A percentile compares a stretch with the other conserved stretches of the same genome.
These are phyloP conservation scores for Brassica juncea DNA, from an alignment of 345 rosid genomes.

Conservation along the genomic window DNA sequence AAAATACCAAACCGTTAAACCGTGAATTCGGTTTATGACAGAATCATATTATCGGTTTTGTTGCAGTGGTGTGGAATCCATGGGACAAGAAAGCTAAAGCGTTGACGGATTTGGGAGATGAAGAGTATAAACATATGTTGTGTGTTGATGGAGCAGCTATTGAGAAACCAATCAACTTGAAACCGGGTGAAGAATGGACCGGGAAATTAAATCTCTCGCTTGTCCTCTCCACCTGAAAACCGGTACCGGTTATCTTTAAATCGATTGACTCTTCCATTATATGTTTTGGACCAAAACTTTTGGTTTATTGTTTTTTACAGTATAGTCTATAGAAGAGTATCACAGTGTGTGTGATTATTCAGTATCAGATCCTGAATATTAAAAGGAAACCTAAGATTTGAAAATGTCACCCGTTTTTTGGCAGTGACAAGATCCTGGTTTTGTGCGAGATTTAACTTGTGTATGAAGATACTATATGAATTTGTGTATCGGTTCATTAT, in stretches of 20 bases:
- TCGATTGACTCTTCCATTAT: neutral
- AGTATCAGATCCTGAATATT: conserved; percentile 21
- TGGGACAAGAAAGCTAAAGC: conserved; percentile 96
- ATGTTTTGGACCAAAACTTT: too few relatives aligned
- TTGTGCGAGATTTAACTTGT: conserved; percentile 37
- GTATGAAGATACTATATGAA: conserved; percentile 23
- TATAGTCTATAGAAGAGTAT: conserved; percentile 29
- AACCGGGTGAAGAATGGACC: conserved; percentile 97
- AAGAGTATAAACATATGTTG: conserved; percentile 87
- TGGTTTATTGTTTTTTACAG: neutral
- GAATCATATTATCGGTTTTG: conserved; percentile 5
- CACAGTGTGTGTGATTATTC: conserved; percentile 30
- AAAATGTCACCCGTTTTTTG: conserved; percentile 32
- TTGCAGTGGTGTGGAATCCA: conserved; percentile 95
- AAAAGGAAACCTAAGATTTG: conserved; percentile 35
- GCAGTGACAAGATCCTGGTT: conserved; percentile 43
- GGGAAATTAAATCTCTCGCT: conserved; percentile 74
- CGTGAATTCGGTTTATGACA: neutral
- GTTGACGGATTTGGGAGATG: conserved; percentile 77
- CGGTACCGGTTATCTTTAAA: conserved; percentile 26
- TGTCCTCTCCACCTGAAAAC: conserved; percentile 50
- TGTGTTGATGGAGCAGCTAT: conserved; percentile 89
- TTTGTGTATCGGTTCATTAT: neutral
- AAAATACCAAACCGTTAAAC: neutral
- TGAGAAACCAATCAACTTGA: conserved; percentile 76